Evolutionary conservation across 495 filamentous ascomycete species (phyloP), one percentile per base, ranked within the genome.

Genomic region (Apiosordaria backusii): DNA sequence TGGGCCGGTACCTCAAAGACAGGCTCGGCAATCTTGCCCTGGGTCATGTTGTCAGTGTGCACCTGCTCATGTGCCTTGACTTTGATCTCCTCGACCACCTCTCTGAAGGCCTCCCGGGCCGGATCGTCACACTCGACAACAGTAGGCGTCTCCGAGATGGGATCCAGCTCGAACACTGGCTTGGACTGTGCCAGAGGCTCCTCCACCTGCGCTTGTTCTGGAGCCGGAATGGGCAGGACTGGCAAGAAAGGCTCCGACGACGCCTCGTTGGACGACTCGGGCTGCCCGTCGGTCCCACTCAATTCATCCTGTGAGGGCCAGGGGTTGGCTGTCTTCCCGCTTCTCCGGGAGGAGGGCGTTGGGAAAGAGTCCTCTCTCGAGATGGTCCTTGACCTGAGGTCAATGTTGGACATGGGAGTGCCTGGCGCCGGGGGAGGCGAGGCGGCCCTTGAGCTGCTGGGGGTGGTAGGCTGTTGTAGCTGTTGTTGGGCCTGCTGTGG

Each of bases 321-420:
- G 4, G 70, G 64, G 0, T 60, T 63, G 21, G 64, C 52, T 13
- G 35, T 45, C 35, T 45, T 45, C 9, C 9, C 16, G 61, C 25
- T 68, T 55, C 57, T 62, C 61, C 70, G 70, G n/a, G 63, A 66
- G 50, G 40, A 13, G 19, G 66, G 60, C 52, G 59, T n/a, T 5
- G 63, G 53, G 19, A 21, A 55, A 25, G 60, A 54, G 3, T 69
- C 71, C 4, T 73, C 69, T 19, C 62, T 53, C 13, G 60, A 6
- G 27, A 73, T 66, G 60, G 71, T 53, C 57, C 67, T 71, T 21
- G 68, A 71, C 63, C 72, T 70, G 63, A 71, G 67, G 61, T 74
- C 72, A 19, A 74, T 67, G 24, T 67, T 57, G 50, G 69, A 70
- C 63, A 61, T 50, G 35, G 66, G 50, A 1, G 66, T 67, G n/a